Percentiles rank a stretch among this genome's conserved stretches.
Evolutionary conservation across 2,329 filamentous ascomycete species (phyloP).

Genomic region (Tolypocladium album): DNA sequence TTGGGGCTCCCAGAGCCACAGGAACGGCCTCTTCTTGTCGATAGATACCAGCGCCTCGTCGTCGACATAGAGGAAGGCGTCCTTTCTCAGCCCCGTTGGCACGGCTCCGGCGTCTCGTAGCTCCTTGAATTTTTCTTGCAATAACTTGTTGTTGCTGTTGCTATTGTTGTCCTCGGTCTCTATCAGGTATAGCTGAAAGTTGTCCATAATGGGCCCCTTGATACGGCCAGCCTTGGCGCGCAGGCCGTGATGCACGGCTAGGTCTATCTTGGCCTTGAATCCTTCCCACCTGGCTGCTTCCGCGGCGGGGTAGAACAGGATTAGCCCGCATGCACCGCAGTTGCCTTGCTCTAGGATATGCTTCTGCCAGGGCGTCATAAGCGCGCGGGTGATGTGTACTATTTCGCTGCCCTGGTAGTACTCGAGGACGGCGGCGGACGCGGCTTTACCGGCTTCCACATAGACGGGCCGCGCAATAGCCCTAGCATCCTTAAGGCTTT

Average conservation of each 20-base stretch:
- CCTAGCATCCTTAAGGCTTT: neutral
- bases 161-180: neutral
- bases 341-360: neutral
- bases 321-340: neutral
- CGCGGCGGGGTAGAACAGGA: neutral
- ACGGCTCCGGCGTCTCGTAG: neutral
- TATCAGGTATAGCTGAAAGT: neutral
- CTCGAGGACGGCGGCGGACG: neutral
- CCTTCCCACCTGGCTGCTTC: neutral
- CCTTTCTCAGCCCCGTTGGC: neutral
- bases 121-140: neutral
- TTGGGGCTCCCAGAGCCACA: neutral
- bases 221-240: neutral
- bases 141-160: neutral
- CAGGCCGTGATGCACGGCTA: neutral
- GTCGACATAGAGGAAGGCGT: conserved; percentile 1
- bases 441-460: neutral
- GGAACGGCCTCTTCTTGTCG: neutral
- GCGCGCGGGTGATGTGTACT: neutral
- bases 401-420: neutral
- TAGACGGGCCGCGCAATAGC: neutral
- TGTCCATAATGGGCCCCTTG: neutral
- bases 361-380: neutral
- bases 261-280: neutral
- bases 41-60: neutral